phyloP scores from a whole-genome alignment of 495 filamentous ascomycete species.

The Massariosphaeria phaeospora region DNA sequence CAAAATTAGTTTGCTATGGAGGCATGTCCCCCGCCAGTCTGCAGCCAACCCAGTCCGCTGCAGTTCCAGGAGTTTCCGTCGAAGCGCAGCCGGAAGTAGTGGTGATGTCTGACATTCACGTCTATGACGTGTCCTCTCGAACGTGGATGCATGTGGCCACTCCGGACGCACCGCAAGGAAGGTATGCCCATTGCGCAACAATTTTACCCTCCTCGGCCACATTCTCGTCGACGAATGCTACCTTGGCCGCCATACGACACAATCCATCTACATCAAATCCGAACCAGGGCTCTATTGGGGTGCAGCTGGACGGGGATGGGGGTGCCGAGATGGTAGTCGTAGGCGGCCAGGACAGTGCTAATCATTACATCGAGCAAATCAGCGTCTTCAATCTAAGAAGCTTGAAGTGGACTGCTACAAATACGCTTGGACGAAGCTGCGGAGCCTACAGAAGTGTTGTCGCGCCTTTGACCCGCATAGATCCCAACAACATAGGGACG shows the following conservation, averaged over 20 bases:
- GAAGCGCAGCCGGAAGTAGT: slow-evolving; percentile 83
- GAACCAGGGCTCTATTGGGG: slow-evolving; percentile 79
- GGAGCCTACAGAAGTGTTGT: slow-evolving; percentile 96
- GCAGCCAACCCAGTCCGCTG: slow-evolving; percentile 36
- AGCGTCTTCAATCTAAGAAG: slow-evolving; percentile 97
- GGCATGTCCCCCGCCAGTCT: slow-evolving; percentile 83
- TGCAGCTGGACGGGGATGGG: slow-evolving; percentile 81
- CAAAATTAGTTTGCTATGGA: slow-evolving; percentile 94
- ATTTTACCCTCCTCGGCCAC: slow-evolving; percentile 82
- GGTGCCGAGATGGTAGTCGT: slow-evolving; percentile 97
- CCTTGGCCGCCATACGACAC: slow-evolving; percentile 79
- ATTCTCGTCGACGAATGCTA: slow-evolving; percentile 76
- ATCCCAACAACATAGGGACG: slow-evolving; percentile 67
- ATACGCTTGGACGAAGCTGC: slow-evolving; percentile 77
- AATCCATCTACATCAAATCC: slow-evolving; percentile 74
- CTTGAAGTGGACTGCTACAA: slow-evolving; percentile 88
- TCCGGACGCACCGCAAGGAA: slow-evolving; percentile 78
- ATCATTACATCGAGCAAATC: slow-evolving; percentile 97
- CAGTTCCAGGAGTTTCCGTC: slow-evolving; percentile 41
- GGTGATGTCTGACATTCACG: slow-evolving; percentile 97
- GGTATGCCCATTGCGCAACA: slow-evolving; percentile 94
- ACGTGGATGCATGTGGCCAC: slow-evolving; percentile 82
- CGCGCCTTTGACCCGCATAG: slow-evolving; percentile 67
- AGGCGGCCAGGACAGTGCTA: slow-evolving; percentile 92
- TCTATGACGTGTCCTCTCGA: slow-evolving; percentile 81